Percentiles rank a stretch among this genome's conserved stretches.
Conservation (phyloP, 352 stramenopile species). For the Globisporangium spiculum region DNA sequence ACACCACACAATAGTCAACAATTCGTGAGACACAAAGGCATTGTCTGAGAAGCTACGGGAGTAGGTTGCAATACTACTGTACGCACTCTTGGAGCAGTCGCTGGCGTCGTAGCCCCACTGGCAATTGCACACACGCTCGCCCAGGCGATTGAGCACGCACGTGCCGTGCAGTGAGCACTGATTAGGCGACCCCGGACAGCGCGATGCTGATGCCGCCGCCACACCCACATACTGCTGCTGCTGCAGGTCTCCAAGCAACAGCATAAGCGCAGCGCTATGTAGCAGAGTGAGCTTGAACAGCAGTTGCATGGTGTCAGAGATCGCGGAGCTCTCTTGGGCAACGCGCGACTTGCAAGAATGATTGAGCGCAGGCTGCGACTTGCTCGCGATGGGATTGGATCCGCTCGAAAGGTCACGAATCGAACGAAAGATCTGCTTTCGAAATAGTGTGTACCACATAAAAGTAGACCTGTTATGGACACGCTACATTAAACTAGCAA, state of each 20-base stretch:
- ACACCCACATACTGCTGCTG: constrained; percentile 9
- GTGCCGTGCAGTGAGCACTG: constrained; percentile 69
- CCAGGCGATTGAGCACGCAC: constrained; percentile 61
- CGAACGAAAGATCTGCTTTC: neutral
- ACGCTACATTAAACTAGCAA: neutral
- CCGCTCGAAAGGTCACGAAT: neutral
- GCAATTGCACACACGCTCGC: constrained; percentile 74
- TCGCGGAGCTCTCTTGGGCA: neutral
- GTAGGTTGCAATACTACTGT: neutral
- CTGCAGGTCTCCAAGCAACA: constrained; percentile 1
- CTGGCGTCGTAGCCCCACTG: constrained; percentile 60
- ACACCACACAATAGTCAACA: neutral
- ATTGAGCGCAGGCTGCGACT: neutral
- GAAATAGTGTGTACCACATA: neutral
- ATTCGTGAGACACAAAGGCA: neutral
- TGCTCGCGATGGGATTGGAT: neutral
- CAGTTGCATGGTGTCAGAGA: neutral
- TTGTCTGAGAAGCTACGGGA: neutral
- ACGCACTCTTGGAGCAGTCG: constrained; percentile 67
- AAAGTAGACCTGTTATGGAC: neutral
- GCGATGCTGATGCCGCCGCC: constrained; percentile 26
- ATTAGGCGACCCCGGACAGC: constrained; percentile 54
- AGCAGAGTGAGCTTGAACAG: neutral
- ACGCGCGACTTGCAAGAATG: neutral
- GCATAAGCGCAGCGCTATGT: constrained; percentile 8